Conservation (phyloP, 139 green algal species). For the Nannochloris sp. region DNA sequence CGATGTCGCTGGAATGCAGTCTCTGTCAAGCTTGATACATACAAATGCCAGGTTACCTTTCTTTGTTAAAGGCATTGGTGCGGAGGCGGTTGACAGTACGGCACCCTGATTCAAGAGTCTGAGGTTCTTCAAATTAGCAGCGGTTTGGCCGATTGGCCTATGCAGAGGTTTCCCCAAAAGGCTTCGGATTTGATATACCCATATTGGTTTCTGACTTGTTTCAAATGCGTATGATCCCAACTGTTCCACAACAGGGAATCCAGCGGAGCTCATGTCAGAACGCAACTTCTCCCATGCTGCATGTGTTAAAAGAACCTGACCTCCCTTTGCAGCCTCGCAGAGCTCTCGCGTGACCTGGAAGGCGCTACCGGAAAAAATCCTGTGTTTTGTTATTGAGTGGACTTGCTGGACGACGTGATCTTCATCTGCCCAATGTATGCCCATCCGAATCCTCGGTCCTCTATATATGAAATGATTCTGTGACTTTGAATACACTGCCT, state of each 20-base stretch:
- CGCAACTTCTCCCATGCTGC: constrained; percentile 53
- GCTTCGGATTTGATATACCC: constrained; percentile 53
- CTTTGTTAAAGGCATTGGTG: constrained; percentile 15
- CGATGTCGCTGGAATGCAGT: constrained; percentile 5
- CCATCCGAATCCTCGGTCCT: constrained; percentile 75
- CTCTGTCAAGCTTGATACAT: constrained; percentile 14
- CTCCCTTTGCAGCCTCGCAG: constrained; percentile 51
- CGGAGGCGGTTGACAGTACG: constrained; percentile 34
- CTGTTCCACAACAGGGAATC: constrained; percentile 67
- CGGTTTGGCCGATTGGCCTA: constrained; percentile 23
- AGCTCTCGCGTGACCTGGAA: constrained; percentile 54
- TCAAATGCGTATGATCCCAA: constrained; percentile 54
- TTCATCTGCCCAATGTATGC: constrained; percentile 65
- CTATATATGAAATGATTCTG: constrained; percentile 23
- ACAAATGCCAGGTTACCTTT: constrained; percentile 38
- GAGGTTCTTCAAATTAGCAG: neutral
- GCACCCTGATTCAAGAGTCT: constrained; percentile 23
- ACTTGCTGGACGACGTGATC: constrained; percentile 58
- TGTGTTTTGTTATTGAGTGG: constrained; percentile 60
- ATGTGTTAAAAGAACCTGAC: constrained; percentile 59
- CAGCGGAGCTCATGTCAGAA: constrained; percentile 45
- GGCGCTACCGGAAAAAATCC: constrained; percentile 60
- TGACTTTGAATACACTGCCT: constrained; percentile 20
- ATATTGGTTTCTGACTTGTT: constrained; percentile 32
- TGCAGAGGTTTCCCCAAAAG: constrained; percentile 45